phyloP scores from a whole-genome alignment of 2,329 filamentous ascomycete genomes.

The Fusarium sp. region DNA sequence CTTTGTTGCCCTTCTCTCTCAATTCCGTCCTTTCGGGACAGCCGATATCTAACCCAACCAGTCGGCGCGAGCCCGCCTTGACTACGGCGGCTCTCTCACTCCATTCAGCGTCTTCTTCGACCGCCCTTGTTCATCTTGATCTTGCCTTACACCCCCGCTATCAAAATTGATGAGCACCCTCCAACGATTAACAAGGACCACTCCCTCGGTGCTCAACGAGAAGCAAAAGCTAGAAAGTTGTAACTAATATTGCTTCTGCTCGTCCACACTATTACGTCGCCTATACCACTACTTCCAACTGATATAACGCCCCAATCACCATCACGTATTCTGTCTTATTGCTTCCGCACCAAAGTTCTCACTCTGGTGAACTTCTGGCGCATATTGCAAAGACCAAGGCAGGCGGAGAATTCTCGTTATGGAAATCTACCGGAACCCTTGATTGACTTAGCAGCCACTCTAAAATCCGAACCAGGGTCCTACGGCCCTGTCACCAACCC shows the following conservation, averaged over 20 bases:
- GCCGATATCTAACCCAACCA: constrained; percentile 39
- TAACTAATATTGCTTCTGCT: constrained; percentile 32
- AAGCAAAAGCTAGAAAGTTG: constrained; percentile 30
- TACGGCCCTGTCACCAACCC: constrained; percentile 54
- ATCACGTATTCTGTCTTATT: constrained; percentile 45
- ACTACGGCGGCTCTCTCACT: constrained; percentile 31
- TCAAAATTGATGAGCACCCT: constrained; percentile 17
- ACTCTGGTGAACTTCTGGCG: constrained; percentile 39
- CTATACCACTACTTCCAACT: constrained; percentile 27
- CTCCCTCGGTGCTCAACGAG: constrained; percentile 26
- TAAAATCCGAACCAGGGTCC: constrained; percentile 52
- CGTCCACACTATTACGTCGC: constrained; percentile 17
- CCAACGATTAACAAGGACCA: constrained; percentile 33
- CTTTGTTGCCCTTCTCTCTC: constrained; percentile 40
- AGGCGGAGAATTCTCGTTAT: constrained; percentile 54
- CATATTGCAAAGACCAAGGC: constrained; percentile 41
- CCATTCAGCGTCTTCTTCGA: constrained; percentile 33
- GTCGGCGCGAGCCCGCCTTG: constrained; percentile 43
- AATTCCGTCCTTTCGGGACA: constrained; percentile 42
- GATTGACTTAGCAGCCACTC: constrained; percentile 53
- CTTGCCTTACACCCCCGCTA: constrained; percentile 38
- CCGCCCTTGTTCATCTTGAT: constrained; percentile 34
- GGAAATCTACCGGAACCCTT: constrained; percentile 50
- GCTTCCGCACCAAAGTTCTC: constrained; percentile 37
- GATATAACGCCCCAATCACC: constrained; percentile 36